Base-by-base conservation (phyloP, 805 yeast genomes). In the Teunomyces atbi region DNA sequence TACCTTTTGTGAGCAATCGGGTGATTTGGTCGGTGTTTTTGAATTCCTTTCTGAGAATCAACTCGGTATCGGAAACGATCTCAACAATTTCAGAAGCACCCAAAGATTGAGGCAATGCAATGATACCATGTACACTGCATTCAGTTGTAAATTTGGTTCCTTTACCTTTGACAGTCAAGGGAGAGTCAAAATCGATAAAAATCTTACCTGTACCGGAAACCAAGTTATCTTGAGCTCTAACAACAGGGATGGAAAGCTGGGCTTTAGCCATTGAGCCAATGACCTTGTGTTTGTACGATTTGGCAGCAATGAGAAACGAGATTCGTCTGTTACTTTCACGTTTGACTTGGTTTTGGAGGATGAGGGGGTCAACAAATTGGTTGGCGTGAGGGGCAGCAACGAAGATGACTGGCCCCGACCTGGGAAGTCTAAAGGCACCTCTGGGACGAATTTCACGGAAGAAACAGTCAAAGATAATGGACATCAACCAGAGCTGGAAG, bases 361-460 rank as follows among this genome's bases (percentile, higher is more conserved):
- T 77, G 41, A 91, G 80, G 1, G 94, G 92, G 45, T 80, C 80
- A 28, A 91, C 89, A 61, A 91, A 91, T 67, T 89, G 96, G 60
- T 89, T 89, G n/a, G 96, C 96, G 69, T 92, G 99, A 1, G 98
- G 98, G 2, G 97, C 99, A 8, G 94, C 95, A 29, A 94, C 98
- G 51, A 94, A 84, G 45, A 92, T 85, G 6, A 90, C 84, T 0
- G 98, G 92, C 0, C 97, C 97, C 7, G 76, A 65, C 26, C 77
- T 73, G 0, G 86, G 85, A 28, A 83, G 59, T 41, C 82, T 78
- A 67, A 81, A 89, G 1, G 96, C 89, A 1, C 97, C 97, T 49
- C 98, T 77, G 3, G 94, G 82, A 44, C 89, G 77, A 51, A 92
- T 89, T 60, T 91, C 97, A 48, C 98, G 70, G 68, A 92, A 92